Conservation (phyloP, 176 grass and related monocot genomes). For the Carex scoparia region DNA sequence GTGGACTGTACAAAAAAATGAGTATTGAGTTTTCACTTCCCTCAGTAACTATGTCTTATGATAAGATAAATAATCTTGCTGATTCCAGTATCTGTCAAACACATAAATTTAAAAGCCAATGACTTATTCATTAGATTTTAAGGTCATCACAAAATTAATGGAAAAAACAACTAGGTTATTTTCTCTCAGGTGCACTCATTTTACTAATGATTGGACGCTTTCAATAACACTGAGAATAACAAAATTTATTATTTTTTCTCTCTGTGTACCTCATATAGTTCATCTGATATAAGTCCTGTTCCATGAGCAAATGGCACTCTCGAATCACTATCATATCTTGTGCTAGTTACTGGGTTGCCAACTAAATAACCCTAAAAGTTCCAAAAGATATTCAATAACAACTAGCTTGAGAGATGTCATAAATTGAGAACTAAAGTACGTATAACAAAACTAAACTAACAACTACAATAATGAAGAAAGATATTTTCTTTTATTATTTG, state of each 20-base stretch:
- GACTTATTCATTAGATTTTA: neutral
- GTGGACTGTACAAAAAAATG: conserved; percentile 25
- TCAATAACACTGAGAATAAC: no score
- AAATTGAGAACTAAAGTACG: neutral
- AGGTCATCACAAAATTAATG: neutral
- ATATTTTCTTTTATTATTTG: neutral
- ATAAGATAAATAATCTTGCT: neutral
- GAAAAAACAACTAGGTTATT: neutral
- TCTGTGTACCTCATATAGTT: conserved; percentile 45
- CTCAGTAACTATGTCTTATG: neutral
- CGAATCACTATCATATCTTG: conserved; percentile 34
- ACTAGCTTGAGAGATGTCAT: neutral
- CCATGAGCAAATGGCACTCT: conserved; percentile 73
- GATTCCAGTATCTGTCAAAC: neutral
- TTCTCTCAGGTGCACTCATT: neutral
- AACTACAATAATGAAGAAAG: neutral
- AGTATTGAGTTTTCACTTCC: neutral
- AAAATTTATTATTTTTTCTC: neutral
- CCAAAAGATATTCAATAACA: neutral
- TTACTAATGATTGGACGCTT: neutral
- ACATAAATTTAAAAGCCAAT: neutral
- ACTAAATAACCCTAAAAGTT: conserved; percentile 54
- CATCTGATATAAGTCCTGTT: conserved; percentile 78
- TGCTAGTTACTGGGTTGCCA: conserved; percentile 43
- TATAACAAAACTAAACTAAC: neutral